Evolutionary conservation across 1,284 basidiomycete species (phyloP).

Genomic region (Apiotrichum domesticum): DNA sequence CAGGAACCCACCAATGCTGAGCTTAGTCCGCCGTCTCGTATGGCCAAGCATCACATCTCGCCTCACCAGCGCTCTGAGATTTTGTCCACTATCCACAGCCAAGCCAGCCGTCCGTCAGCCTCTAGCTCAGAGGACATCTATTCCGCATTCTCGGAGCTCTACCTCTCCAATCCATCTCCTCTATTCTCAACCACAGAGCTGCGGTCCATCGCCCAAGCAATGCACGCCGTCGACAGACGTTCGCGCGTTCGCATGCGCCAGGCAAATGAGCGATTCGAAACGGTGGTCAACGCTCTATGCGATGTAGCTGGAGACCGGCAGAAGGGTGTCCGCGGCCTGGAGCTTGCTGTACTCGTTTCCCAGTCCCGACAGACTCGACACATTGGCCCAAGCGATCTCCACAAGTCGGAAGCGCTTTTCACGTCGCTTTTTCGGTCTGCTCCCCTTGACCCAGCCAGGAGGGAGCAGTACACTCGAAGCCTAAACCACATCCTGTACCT

Average conservation of each 20-base stretch:
- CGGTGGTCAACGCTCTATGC: slow-evolving; percentile 20
- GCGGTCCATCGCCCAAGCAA: slow-evolving; percentile 12
- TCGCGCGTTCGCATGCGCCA: background rate
- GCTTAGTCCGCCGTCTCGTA: background rate
- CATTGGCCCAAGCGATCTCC: slow-evolving; percentile 12
- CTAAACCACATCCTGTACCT: slow-evolving; percentile 36
- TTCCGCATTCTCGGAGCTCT: slow-evolving; percentile 24
- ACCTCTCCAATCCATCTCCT: slow-evolving; percentile 21
- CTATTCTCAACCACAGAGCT: slow-evolving; percentile 29
- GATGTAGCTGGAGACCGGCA: slow-evolving; percentile 14
- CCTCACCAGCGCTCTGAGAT: slow-evolving; percentile 12
- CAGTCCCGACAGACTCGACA: slow-evolving; percentile 2
- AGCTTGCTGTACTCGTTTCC: slow-evolving; percentile 17
- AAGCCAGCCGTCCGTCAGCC: background rate
- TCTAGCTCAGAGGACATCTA: slow-evolving; percentile 16
- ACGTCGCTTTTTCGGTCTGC: slow-evolving; percentile 10
- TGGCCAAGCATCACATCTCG: slow-evolving; percentile 7
- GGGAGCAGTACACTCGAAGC: slow-evolving; percentile 15
- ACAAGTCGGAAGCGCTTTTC: slow-evolving; percentile 17
- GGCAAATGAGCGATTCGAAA: slow-evolving; percentile 19
- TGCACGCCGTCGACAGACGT: slow-evolving; percentile 17
- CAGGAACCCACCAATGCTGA: background rate
- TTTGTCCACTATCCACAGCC: slow-evolving; percentile 9
- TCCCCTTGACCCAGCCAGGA: slow-evolving; percentile 5
- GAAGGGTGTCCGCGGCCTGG: slow-evolving; percentile 12